Evolutionary conservation across 805 yeast genomes (phyloP).

Genomic region (Blastobotrys peoriensis): DNA sequence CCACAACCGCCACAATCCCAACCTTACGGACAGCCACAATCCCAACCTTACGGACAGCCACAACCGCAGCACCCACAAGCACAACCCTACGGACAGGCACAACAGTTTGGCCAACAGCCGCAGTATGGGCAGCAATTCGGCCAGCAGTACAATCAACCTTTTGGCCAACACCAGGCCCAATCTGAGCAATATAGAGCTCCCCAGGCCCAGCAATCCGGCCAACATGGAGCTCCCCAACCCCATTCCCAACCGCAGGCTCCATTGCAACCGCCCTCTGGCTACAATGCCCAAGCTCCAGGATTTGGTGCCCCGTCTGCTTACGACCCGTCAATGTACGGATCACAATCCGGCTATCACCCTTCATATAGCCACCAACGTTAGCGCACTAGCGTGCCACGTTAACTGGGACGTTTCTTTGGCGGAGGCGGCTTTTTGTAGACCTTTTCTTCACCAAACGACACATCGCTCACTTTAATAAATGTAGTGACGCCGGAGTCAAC

Average conservation of each 20-base stretch:
- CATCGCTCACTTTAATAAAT: slow-evolving; percentile 15
- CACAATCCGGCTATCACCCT: slow-evolving; percentile 7
- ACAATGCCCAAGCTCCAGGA: slow-evolving; percentile 9
- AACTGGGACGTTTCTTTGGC: not conserved
- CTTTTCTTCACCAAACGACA: slow-evolving; percentile 16
- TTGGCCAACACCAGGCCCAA: too few relatives aligned
- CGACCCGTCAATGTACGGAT: slow-evolving; percentile 41
- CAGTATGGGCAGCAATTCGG: not conserved
- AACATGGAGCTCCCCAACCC: not conserved
- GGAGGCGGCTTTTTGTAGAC: slow-evolving; percentile 10
- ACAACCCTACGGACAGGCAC: not conserved
- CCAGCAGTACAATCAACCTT: too few relatives aligned
- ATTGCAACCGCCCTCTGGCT: slow-evolving; percentile 9
- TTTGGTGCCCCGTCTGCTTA: slow-evolving; percentile 37
- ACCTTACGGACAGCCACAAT: not conserved
- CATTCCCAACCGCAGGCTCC: slow-evolving; percentile 13
- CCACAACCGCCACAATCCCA: not conserved
- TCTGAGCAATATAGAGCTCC: too few relatives aligned
- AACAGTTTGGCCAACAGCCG: not conserved
- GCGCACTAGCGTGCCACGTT: too few relatives aligned
- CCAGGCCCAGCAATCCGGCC: too few relatives aligned
- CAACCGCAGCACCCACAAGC: not conserved
- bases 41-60: not conserved
- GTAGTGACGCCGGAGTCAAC: slow-evolving; percentile 60
- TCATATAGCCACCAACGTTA: slow-evolving; percentile 14